Evolutionary conservation across 2,329 filamentous ascomycete genomes (phyloP), one percentile per base, ranked within the genome.

Genomic region (Paramyrothecium roridum): DNA sequence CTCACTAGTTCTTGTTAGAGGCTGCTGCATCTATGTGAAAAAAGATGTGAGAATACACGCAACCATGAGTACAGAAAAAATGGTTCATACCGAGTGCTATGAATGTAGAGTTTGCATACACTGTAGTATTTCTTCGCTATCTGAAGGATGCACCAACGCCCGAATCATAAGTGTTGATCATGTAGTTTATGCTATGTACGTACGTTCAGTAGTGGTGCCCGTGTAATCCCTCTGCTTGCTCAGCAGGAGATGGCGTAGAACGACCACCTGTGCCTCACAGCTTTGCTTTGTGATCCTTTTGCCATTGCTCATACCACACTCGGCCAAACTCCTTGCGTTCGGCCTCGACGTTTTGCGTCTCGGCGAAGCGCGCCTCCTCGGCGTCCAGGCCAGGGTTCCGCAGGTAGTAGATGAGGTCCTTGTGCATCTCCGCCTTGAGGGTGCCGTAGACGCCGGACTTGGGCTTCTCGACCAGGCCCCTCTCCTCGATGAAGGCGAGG

Each of bases 371-470:
- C 63, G 74, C 74, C 65, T 85, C 80, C 58, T 80, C 76, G 34
- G 65, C 68, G 30, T 78, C 82, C 61, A 79, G 74, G 26, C 73
- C 73, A 54, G 81, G 76, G 3, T 74, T 74, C 55, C 80, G 80
- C 60, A 92, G 68, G 62, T 84, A 75, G 17, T 70, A 79, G 34
- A 91, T 67, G 8, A 83, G 81, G 67, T 89, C 84, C 21, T 83
- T 78, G 70, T 87, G 91, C 84, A 93, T 88, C 73, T 93, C 90
- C 58, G 79, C 75, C 78, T 92, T 93, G 67, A 95, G 73, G 54
- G 79, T 66, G 3, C 87, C 86, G 68, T 91, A 93, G 23, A 89
- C 83, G 12, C 85, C 85, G 34, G 80, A 83, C 60, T 81, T 79
- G 1, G 80, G 80, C 77, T 89, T 90, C 26, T 77, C 75, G 7